Percentiles rank a stretch among this genome's conserved stretches.
Conservation (phyloP, 257 asterid species). For the Capsicum chinense region DNA sequence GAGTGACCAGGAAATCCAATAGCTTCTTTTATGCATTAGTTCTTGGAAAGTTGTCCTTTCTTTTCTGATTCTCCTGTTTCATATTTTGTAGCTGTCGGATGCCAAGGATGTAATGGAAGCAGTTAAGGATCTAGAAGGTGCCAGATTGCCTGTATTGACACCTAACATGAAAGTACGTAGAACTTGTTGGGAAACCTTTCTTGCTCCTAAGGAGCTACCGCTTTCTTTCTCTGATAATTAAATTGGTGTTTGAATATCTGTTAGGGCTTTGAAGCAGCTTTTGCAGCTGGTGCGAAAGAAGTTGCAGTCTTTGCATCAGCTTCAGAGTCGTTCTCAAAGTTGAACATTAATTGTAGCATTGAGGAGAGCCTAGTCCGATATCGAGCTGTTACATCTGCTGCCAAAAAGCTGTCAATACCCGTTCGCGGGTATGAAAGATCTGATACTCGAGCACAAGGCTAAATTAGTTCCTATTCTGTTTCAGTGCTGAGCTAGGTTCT, state of each 20-base stretch:
- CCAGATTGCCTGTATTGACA: conserved; percentile 79
- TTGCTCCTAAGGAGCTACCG: not conserved
- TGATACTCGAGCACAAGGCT: not conserved
- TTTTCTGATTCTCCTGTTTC: conserved; percentile 29
- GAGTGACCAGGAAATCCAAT: not conserved
- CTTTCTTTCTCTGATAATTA: not conserved
- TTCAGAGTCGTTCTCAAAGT: conserved; percentile 91
- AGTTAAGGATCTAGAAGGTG: conserved; percentile 71
- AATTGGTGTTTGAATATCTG: conserved; percentile 12
- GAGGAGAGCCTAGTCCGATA: conserved; percentile 89
- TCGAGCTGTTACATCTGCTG: conserved; percentile 76
- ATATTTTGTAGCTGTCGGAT: conserved; percentile 72
- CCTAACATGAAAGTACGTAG: conserved; percentile 79
- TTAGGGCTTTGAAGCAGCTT: conserved; percentile 92
- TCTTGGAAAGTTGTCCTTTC: conserved; percentile 24
- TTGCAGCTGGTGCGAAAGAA: conserved; percentile 96
- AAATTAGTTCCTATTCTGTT: not conserved
- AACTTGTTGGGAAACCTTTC: not conserved
- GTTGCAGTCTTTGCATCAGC: conserved; percentile 95
- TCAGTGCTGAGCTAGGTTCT: not conserved
- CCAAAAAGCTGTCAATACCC: conserved; percentile 77
- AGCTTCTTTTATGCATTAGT: not conserved
- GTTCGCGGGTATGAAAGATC: conserved; percentile 76
- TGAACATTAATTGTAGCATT: conserved; percentile 88
- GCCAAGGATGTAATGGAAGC: conserved; percentile 89